Evolutionary conservation across 2,329 filamentous ascomycete species (phyloP).

Genomic region (Colletotrichum sp.): DNA sequence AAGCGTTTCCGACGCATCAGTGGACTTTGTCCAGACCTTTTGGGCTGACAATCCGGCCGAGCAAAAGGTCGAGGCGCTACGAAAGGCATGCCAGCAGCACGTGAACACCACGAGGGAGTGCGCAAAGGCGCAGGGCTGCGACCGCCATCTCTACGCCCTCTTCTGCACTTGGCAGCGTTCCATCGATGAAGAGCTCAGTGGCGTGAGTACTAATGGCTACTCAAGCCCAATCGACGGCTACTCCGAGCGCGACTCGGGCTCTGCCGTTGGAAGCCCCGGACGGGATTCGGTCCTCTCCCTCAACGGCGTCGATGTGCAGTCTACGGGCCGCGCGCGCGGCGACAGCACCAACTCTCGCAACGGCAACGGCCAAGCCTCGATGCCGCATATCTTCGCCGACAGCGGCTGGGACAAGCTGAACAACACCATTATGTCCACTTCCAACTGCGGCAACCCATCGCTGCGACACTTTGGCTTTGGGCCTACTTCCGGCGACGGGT

Average conservation of each 20-base stretch:
- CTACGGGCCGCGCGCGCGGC: conserved; percentile 41
- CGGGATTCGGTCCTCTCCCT: conserved; percentile 54
- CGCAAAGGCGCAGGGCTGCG: conserved; percentile 87
- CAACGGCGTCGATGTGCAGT: conserved; percentile 32
- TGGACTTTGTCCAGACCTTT: conserved; percentile 91
- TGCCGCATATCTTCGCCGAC: conserved; percentile 87
- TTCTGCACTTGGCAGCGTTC: conserved; percentile 94
- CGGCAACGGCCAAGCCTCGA: conserved; percentile 41
- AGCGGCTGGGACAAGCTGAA: conserved; percentile 94
- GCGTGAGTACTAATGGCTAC: conserved; percentile 63
- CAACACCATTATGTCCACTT: conserved; percentile 91
- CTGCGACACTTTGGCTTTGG: conserved; percentile 97
- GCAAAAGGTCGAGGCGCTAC: conserved; percentile 84
- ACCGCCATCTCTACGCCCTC: conserved; percentile 91
- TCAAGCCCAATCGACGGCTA: conserved; percentile 63
- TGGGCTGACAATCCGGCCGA: conserved; percentile 89
- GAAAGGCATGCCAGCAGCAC: conserved; percentile 84
- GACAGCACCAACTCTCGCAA: conserved; percentile 60
- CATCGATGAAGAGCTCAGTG: conserved; percentile 74
- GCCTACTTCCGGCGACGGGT: conserved; percentile 90
- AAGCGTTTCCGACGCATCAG: conserved; percentile 80
- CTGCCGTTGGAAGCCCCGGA: conserved; percentile 57
- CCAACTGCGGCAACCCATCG: conserved; percentile 97
- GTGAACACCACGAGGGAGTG: conserved; percentile 81
- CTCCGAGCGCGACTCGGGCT: conserved; percentile 49